Evolutionary conservation across 2,329 filamentous ascomycete species (phyloP).

Genomic region (Monosporascus ibericus): DNA sequence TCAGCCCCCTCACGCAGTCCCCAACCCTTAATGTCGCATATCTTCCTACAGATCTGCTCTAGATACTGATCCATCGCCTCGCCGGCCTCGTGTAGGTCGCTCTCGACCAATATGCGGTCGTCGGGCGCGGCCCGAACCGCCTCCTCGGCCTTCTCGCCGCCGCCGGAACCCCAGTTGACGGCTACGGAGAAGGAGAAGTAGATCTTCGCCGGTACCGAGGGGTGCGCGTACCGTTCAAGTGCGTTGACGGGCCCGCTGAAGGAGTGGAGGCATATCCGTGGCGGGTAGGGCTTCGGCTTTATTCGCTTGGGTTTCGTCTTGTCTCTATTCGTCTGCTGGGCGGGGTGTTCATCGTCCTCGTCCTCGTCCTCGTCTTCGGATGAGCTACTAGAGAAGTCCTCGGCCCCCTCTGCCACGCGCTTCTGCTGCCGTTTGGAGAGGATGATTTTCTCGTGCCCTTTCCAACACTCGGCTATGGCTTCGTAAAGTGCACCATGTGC

Average conservation of each 20-base stretch:
- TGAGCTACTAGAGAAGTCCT: conserved; percentile 35
- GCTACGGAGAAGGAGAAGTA: conserved; percentile 85
- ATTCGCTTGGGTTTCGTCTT: conserved; percentile 11
- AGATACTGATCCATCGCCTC: conserved; percentile 71
- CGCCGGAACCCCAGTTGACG: conserved; percentile 65
- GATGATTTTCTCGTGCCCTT: conserved; percentile 59
- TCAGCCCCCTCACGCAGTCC: conserved; percentile 61
- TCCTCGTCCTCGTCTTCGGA: conserved; percentile 32
- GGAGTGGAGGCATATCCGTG: conserved; percentile 87
- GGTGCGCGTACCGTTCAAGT: conserved; percentile 71
- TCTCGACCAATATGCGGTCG: conserved; percentile 77
- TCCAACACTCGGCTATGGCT: conserved; percentile 59
- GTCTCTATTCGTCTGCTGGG: conserved; percentile 14
- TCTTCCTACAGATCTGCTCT: conserved; percentile 66
- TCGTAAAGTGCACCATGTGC: conserved; percentile 68
- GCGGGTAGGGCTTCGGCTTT: conserved; percentile 63
- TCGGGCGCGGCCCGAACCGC: conserved; percentile 69
- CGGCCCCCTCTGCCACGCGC: conserved; percentile 39
- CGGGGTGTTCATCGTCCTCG: conserved; percentile 22
- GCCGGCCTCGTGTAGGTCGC: conserved; percentile 81
- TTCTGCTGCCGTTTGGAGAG: conserved; percentile 54
- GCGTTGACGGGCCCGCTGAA: conserved; percentile 75
- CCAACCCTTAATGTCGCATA: conserved; percentile 80
- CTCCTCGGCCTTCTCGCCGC: conserved; percentile 48
- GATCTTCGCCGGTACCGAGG: conserved; percentile 65